Percentiles rank a stretch among this genome's conserved stretches.
These are phyloP conservation scores for Syncephalastrum contaminatum DNA, from an alignment of 371 early-diverging fungal genomes.

Conservation along the genomic window DNA sequence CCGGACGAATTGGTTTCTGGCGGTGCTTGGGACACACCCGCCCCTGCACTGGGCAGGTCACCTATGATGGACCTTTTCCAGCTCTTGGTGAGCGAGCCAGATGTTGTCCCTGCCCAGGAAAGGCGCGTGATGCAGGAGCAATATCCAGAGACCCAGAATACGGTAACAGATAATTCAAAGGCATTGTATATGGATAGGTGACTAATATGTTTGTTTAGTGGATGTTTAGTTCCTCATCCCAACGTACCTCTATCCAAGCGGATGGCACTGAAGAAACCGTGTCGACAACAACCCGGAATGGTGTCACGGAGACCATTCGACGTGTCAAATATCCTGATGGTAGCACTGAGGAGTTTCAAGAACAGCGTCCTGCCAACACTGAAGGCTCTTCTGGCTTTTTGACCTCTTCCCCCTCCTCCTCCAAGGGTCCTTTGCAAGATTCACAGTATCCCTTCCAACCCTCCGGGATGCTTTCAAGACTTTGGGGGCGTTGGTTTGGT, in stretches of 20 bases:
- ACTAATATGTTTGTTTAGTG: conserved; percentile 9
- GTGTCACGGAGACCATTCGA: conserved; percentile 35
- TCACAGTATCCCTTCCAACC: no score
- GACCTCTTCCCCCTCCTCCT: no score
- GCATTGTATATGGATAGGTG: no score
- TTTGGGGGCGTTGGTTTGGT: no score
- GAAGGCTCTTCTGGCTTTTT: no score
- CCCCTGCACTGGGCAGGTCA: background rate
- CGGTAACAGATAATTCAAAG: background rate
- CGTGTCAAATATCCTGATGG: conserved; percentile 36
- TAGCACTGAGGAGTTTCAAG: conserved; percentile 22
- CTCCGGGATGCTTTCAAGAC: no score
- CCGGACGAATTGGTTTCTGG: background rate
- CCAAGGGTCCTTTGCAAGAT: no score
- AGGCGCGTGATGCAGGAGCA: background rate
- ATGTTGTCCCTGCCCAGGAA: background rate
- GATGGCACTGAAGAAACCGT: conserved; percentile 41
- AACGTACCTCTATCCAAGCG: conserved; percentile 22
- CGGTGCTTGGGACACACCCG: conserved; percentile 3
- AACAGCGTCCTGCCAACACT: no score
- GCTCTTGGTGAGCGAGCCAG: conserved; percentile 5
- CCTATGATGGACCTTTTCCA: conserved; percentile 10
- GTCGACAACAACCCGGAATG: conserved; percentile 28
- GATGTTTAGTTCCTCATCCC: conserved; percentile 32
- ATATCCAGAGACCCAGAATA: conserved; percentile 5